phyloP scores from a whole-genome alignment of 169 alveolate genomes.

The Plasmodium gaboni region DNA sequence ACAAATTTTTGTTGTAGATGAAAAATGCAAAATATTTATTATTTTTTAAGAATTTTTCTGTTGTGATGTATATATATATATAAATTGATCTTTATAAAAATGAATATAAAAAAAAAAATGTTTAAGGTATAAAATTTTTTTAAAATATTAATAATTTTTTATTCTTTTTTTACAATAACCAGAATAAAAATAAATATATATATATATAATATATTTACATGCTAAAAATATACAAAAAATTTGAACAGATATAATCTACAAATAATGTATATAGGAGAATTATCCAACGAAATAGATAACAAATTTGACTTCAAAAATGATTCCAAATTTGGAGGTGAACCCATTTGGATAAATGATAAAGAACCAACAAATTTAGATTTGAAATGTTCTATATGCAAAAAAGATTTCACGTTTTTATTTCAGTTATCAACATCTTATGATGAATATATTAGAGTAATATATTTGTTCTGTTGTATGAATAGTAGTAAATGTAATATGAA shows the following conservation, averaged over 20 bases:
- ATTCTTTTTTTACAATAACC: too few species aligned
- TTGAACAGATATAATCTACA: neutral
- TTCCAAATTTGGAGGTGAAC: conserved; percentile 72
- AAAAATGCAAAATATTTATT: too few species aligned
- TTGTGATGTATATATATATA: too few species aligned
- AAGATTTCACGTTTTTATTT: conserved; percentile 47
- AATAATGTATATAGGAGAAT: conserved; percentile 62
- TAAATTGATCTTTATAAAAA: too few species aligned
- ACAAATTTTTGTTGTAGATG: too few species aligned
- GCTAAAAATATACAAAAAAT: neutral
- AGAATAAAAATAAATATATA: too few species aligned
- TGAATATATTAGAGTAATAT: conserved; percentile 59
- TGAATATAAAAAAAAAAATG: too few species aligned
- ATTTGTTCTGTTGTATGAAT: conserved; percentile 59
- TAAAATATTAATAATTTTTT: too few species aligned
- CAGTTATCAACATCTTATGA: conserved; percentile 69
- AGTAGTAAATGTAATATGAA: conserved; percentile 63
- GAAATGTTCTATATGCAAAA: conserved; percentile 57
- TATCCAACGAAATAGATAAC: conserved; percentile 48
- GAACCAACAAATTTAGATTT: conserved; percentile 34
- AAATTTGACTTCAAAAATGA: conserved; percentile 64
- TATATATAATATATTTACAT: too few species aligned
- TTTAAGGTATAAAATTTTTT: too few species aligned
- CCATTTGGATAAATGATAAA: conserved; percentile 61
- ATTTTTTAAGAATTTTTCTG: too few species aligned